Base-by-base conservation (phyloP, 306 rosid species). In the Echinosophora koreensis region DNA sequence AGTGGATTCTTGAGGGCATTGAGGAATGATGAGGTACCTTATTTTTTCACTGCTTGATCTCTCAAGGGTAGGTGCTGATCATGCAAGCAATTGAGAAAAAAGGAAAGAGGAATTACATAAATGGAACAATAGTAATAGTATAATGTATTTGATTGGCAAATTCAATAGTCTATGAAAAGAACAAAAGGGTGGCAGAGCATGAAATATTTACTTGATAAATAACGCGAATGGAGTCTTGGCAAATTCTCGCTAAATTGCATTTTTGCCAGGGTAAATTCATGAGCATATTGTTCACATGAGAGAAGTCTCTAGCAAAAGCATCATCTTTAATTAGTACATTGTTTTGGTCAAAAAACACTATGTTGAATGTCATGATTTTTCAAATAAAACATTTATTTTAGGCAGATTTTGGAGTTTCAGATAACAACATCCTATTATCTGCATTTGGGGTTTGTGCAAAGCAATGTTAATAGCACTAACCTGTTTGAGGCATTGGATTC, bases 401-500 rank as follows among this genome's bases (percentile, higher is more conserved):
- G 13, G 62, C 3, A 28, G 15, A 67, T 15, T 17, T 50, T 50
- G 8, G 4, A 18, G 30, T 60, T 16, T 32, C 1, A 17, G 10
- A 18, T 18, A 44, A 46, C n/a, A 51, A 27, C 16, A 56, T 72
- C 56, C 1, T 11, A 13, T 39, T 28, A 68, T n/a, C 14, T 71
- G 2, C 57, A 59, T 44, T 30, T 32, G 58, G 69, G 3, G 16
- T 51, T 55, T 28, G 66, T 65, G 34, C 54, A 69, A 60, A 44
- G 47, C 4, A 73, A 58, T 30, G 22, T 22, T 22, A 15, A 15
- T 69, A 10, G 34, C 61, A 56, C 65, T 78, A 62, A 90, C 96
- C 79, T 90, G 97, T 69, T 89, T 82, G 61, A 93, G 87, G 85
- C 86, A 82, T 71, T 85, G 73, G 70, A 93, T 79, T 74, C 90